These are phyloP conservation scores for Sclerotinia glacialis DNA, from an alignment of 2,329 filamentous ascomycete species.

Conservation along the genomic window DNA sequence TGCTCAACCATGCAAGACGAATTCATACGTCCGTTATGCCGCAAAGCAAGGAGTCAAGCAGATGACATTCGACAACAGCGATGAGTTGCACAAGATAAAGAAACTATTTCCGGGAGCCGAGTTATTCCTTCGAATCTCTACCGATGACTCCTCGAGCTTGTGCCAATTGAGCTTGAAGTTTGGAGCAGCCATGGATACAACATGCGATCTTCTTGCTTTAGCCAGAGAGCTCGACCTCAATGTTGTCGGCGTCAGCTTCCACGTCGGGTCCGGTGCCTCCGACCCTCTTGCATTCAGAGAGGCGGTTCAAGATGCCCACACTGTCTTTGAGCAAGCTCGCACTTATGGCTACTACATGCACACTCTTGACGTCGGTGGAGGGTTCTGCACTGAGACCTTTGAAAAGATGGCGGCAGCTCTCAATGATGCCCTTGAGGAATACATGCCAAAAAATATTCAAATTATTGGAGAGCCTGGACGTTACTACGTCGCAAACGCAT, in stretches of 20 bases:
- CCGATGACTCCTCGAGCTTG: constrained; percentile 90
- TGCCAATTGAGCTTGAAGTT: constrained; percentile 98
- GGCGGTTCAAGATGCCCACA: constrained; percentile 83
- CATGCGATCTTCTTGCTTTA: constrained; percentile 70
- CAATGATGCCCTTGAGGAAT: constrained; percentile 74
- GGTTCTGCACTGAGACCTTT: constrained; percentile 88
- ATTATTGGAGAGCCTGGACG: constrained; percentile 95
- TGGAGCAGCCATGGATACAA: constrained; percentile 82
- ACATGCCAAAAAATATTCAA: constrained; percentile 75
- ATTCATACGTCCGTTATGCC: constrained; percentile 93
- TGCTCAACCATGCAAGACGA: constrained; percentile 98
- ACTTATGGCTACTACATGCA: constrained; percentile 76
- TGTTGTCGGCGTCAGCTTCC: constrained; percentile 94
- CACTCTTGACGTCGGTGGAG: constrained; percentile 90
- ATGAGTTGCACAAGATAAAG: constrained; percentile 97
- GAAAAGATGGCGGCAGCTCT: constrained; percentile 85
- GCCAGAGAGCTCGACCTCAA: constrained; percentile 82
- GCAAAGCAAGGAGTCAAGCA: constrained; percentile 81
- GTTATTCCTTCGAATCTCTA: constrained; percentile 90
- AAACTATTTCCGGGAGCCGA: constrained; percentile 85
- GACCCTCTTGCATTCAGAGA: constrained; percentile 90
- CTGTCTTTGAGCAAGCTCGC: constrained; percentile 82
- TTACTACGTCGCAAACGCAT: constrained; percentile 91
- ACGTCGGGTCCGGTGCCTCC: constrained; percentile 93
- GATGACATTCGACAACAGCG: constrained; percentile 99